Evolutionary conservation across 306 rosid genomes (phyloP).

Genomic region (Ochetophila trinervis): DNA sequence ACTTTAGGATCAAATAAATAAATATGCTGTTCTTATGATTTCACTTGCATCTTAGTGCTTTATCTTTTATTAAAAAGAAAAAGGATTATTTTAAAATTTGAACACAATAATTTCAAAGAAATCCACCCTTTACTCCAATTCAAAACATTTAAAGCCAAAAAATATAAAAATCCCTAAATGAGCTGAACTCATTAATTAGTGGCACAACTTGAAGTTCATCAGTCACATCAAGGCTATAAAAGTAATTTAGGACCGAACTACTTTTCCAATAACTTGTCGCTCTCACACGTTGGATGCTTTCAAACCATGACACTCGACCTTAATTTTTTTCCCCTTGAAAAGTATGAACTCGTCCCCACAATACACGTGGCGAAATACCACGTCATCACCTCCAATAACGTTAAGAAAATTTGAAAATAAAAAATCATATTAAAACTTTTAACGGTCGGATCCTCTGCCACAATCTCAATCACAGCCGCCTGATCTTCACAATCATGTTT

Average conservation of each 20-base stretch:
- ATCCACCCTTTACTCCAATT: not conserved
- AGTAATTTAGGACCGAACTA: not conserved
- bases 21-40: no score
- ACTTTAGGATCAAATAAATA: no score
- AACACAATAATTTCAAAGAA: no score
- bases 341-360: slow-evolving; percentile 26
- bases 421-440: slow-evolving; percentile 51
- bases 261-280: slow-evolving; percentile 21
- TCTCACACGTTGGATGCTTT: slow-evolving; percentile 49
- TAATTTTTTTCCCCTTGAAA: no score
- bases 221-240: slow-evolving; percentile 3
- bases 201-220: slow-evolving; percentile 16
- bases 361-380: slow-evolving; percentile 46
- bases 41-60: no score
- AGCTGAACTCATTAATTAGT: not conserved
- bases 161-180: not conserved
- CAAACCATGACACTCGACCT: not conserved
- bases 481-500: slow-evolving; percentile 32
- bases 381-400: slow-evolving; percentile 33
- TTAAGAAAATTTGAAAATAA: slow-evolving; percentile 8
- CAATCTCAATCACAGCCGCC: slow-evolving; percentile 37
- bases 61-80: no score
- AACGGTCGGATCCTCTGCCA: slow-evolving; percentile 64
- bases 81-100: no score
- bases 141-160: not conserved